Evolutionary conservation across 805 yeast genomes (phyloP), one percentile per base, ranked within the genome.

Genomic region (Candida insectalens): DNA sequence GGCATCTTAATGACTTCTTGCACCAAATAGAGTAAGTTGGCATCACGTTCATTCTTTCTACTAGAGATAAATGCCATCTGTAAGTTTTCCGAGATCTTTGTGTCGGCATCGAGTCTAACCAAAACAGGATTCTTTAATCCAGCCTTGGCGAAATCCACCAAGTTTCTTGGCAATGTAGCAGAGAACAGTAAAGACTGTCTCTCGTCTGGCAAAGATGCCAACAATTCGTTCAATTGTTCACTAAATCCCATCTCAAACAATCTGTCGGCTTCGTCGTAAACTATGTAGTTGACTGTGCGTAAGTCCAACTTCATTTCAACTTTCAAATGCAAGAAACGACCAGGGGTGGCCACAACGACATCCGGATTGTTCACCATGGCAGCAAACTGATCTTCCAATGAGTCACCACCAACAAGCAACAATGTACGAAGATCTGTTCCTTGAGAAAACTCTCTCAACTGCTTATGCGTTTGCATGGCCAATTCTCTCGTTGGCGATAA

Each of bases 251-350:
- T 77, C 62, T 89, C 98, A 50, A 89, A 89, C 49, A 89, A 69
- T 54, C 97, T 71, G 65, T 89, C 98, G 23, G 97, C 97, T 63
- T 89, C 98, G 60, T 89, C 98, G 54, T 89, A 89, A 1, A 88
- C 95, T 29, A 88, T 81, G 50, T 83, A 89, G 54, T 92, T 95
- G 13, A 92, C 74, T 2, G 84, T 70, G 43, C 71, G 74, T 57
- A 92, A 67, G 50, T 85, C 94, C 35, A 92, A 63, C 40, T 73
- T 73, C 99, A 92, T 92, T 62, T 92, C 99, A 19, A 89, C 88
- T 55, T 89, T 84, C 53, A 92, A 70, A 69, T 92, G 99, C 59
- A 89, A 60, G 49, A 92, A 92, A 58, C 99, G 72, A 56, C 99
- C 99, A 0, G 99, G 99, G 0, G 98, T 92, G 15, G 97, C 97